phyloP scores from a whole-genome alignment of 495 filamentous ascomycete genomes.

The Delitschia confertaspora region DNA sequence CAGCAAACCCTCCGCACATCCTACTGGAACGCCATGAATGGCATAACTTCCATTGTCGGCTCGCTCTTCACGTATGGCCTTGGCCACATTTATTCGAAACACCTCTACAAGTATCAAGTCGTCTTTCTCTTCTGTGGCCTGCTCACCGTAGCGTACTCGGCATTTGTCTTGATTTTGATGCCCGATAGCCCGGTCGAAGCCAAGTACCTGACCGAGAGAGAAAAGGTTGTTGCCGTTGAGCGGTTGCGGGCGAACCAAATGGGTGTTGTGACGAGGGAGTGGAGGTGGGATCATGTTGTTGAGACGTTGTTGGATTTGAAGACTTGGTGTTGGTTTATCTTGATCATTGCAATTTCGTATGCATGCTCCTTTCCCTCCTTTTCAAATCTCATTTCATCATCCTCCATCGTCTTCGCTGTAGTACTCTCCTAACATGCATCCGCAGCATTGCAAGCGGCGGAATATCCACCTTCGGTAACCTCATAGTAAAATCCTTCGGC shows the following conservation, averaged over 20 bases:
- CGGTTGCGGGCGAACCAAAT: constrained; percentile 57
- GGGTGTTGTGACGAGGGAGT: constrained; percentile 47
- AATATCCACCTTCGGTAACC: constrained; percentile 54
- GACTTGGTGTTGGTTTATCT: constrained; percentile 57
- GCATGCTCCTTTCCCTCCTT: constrained; percentile 26
- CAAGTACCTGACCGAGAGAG: constrained; percentile 49
- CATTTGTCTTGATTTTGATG: constrained; percentile 41
- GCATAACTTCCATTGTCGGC: constrained; percentile 40
- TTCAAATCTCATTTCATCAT: constrained; percentile 17
- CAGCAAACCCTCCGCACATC: constrained; percentile 50
- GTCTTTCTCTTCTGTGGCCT: constrained; percentile 49
- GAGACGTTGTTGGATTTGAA: constrained; percentile 56
- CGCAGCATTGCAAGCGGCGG: constrained; percentile 54
- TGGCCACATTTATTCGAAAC: constrained; percentile 46
- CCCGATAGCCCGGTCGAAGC: constrained; percentile 53
- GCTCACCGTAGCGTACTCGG: constrained; percentile 39
- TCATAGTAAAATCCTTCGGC: constrained; percentile 55
- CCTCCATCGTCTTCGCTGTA: constrained; percentile 28
- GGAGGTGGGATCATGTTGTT: constrained; percentile 54
- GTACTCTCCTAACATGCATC: constrained; percentile 4
- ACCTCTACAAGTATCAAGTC: constrained; percentile 50
- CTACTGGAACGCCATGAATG: constrained; percentile 52
- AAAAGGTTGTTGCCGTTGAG: constrained; percentile 54
- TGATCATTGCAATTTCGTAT: constrained; percentile 46
- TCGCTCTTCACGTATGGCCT: constrained; percentile 51